phyloP scores from a whole-genome alignment of 2,329 filamentous ascomycete species.

The Emmonsiellopsis sp. region DNA sequence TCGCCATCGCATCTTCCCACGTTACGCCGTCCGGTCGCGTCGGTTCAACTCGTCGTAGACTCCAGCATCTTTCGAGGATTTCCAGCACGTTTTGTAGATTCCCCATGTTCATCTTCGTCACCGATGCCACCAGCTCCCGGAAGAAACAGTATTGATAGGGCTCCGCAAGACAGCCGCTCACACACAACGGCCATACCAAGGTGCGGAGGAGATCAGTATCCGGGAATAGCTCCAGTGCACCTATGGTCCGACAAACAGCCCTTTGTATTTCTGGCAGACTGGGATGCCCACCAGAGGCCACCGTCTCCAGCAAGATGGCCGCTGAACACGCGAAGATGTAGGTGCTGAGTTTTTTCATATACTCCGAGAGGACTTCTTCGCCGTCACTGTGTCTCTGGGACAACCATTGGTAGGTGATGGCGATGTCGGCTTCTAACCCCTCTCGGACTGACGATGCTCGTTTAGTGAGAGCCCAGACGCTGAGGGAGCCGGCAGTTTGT shows the following conservation, averaged over 20 bases:
- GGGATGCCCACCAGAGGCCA: slow-evolving; percentile 3
- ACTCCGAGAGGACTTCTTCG: background rate
- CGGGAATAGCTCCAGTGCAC: too few species aligned
- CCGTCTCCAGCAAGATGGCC: slow-evolving; percentile 4
- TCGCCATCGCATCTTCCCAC: background rate
- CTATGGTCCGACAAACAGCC: too few species aligned
- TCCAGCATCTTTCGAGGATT: background rate
- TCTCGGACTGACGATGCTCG: background rate
- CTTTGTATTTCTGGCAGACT: background rate
- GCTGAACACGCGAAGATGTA: slow-evolving; percentile 6
- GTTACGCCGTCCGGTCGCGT: background rate
- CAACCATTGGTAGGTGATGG: background rate
- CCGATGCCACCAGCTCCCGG: too few species aligned
- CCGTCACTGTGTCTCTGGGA: background rate
- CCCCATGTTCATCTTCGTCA: too few species aligned
- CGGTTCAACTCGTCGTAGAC: background rate
- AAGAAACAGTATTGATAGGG: too few species aligned
- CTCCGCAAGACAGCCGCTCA: too few species aligned
- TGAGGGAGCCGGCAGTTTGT: slow-evolving; percentile 1
- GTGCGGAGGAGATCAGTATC: too few species aligned
- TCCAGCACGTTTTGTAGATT: too few species aligned
- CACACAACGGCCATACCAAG: too few species aligned
- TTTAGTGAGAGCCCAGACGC: background rate
- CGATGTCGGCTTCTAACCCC: background rate
- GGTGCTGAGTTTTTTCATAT: background rate